A percentile compares a stretch with the other conserved stretches of the same genome.
Evolutionary conservation across 2,329 filamentous ascomycete genomes (phyloP).

Genomic region (Teratosphaeria epicoccoides): DNA sequence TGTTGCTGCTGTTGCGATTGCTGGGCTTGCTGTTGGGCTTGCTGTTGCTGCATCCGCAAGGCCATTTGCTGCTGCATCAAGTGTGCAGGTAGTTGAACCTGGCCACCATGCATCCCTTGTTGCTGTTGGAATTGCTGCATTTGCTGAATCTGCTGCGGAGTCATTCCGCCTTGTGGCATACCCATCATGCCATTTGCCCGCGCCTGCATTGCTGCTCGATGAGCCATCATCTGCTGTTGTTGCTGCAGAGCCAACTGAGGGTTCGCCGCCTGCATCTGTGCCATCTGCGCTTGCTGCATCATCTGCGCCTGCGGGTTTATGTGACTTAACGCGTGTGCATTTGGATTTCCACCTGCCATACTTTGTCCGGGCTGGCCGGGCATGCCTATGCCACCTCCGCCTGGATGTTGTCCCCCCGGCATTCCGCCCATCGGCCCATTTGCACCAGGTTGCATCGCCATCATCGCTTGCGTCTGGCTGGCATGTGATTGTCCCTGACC

Average conservation of each 20-base stretch:
- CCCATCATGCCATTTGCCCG: constrained; percentile 24
- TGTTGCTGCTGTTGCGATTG: constrained; percentile 31
- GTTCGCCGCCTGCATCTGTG: background rate
- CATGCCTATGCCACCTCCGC: constrained; percentile 23
- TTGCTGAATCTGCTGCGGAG: constrained; percentile 42
- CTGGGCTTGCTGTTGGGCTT: constrained; percentile 27
- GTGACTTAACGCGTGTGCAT: constrained; percentile 62
- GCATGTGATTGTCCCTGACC: constrained; percentile 62
- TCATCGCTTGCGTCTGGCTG: constrained; percentile 59
- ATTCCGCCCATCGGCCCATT: constrained; percentile 38
- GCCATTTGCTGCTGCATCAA: constrained; percentile 13
- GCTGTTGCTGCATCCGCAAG: constrained; percentile 23
- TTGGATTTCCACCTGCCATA: constrained; percentile 42
- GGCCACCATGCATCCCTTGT: constrained; percentile 13
- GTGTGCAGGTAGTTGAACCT: constrained; percentile 12
- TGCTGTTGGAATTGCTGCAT: constrained; percentile 31
- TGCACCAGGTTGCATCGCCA: constrained; percentile 67
- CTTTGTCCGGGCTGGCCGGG: constrained; percentile 18
- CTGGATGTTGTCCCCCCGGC: constrained; percentile 22
- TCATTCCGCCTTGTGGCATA: constrained; percentile 32
- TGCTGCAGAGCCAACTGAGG: constrained; percentile 18
- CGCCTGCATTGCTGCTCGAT: constrained; percentile 32
- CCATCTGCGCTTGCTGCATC: constrained; percentile 30
- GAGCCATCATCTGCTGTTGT: constrained; percentile 14
- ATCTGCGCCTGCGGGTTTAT: constrained; percentile 53